These are phyloP conservation scores for Physcomitrellopsis africana DNA, from an alignment of 225 moss, liverwort and hornwort genomes.

Conservation along the genomic window DNA sequence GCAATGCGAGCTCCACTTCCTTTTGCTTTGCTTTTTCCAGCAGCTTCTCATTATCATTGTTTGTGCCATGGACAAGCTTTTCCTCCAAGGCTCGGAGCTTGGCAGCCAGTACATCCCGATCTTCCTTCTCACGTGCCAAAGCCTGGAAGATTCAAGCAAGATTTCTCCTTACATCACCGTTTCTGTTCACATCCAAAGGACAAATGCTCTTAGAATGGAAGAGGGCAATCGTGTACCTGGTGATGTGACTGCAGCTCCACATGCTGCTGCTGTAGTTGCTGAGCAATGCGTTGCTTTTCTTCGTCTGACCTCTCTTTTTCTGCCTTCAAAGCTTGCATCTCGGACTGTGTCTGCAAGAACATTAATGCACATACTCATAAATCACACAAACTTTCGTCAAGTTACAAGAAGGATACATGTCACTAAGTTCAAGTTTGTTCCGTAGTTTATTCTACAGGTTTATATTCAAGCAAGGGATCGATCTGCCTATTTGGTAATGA, in stretches of 20 bases:
- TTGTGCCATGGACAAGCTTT: conserved; percentile 94
- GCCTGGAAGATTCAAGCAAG: conserved; percentile 53
- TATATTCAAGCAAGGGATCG: conserved; percentile 10
- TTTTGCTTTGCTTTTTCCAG: conserved; percentile 79
- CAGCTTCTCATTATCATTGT: conserved; percentile 73
- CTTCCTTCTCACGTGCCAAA: conserved; percentile 95
- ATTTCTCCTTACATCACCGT: conserved; percentile 20
- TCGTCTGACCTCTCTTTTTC: conserved; percentile 94
- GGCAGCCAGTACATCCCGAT: conserved; percentile 80
- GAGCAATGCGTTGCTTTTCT: conserved; percentile 89
- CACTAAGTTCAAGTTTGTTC: not conserved
- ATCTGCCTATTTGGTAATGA: conserved; percentile 3
- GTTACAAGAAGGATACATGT: too few relatives aligned
- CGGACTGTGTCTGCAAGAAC: conserved; percentile 71
- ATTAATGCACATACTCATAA: conserved; percentile 8
- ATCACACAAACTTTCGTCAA: conserved; percentile 14
- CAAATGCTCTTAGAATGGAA: conserved; percentile 13
- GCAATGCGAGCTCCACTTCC: conserved; percentile 73
- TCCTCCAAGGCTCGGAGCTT: conserved; percentile 93
- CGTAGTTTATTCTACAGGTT: conserved; percentile 8
- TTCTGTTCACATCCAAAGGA: not conserved
- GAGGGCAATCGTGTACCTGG: conserved; percentile 49
- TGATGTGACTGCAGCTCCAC: conserved; percentile 92
- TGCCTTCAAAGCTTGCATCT: conserved; percentile 95
- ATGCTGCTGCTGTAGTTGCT: conserved; percentile 82